Evolutionary conservation across 495 filamentous ascomycete species (phyloP), one percentile per base, ranked within the genome.

Genomic region (Talaromyces wortmannii): DNA sequence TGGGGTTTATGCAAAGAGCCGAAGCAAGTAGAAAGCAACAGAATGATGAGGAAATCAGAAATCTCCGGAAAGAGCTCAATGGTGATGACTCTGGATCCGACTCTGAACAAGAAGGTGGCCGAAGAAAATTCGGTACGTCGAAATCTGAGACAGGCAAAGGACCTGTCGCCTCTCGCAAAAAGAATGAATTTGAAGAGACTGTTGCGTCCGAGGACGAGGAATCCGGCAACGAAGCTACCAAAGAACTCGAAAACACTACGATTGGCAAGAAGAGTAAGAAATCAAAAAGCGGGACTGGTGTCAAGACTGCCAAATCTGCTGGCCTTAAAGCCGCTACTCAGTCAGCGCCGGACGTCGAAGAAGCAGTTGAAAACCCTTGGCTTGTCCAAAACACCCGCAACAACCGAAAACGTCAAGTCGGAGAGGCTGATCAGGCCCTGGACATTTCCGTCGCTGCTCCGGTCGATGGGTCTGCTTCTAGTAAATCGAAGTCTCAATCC

Each of bases 1-100:
- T 95, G 88, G 86, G 87, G 61, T 98, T 97, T 63, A 98, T 98
- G 94, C 82, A 85, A 59, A 89, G 84, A 44, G 91, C 90, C 11
- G 91, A 97, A 58, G 88, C 84, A 10, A 74, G 81, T 42, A 81
- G 80, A 58, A 91, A 85, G 63, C 83, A 83, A 52, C 76, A 83
- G 56, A 97, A 97, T 53, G 89, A 96, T 61, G 86, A 87, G 42
- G 81, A 88, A 43, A 71, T 94, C n/a, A 83, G 86, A 55, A 72
- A 81, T 50, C 79, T 97, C 29, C 81, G 87, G 42, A 82, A 83
- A 56, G 88, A 95, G 33, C 73, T 96, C 2, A 83, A 70, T 46
- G 76, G 77, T 3, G 78, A 81, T 40, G 82, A 80, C 6, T 69
- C 81, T 45, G 78, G 77, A 23, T 23, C 23, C 13, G 80, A 80